Base-by-base conservation (phyloP, 2,329 filamentous ascomycete genomes). In the Akanthomyces dipterigenus region DNA sequence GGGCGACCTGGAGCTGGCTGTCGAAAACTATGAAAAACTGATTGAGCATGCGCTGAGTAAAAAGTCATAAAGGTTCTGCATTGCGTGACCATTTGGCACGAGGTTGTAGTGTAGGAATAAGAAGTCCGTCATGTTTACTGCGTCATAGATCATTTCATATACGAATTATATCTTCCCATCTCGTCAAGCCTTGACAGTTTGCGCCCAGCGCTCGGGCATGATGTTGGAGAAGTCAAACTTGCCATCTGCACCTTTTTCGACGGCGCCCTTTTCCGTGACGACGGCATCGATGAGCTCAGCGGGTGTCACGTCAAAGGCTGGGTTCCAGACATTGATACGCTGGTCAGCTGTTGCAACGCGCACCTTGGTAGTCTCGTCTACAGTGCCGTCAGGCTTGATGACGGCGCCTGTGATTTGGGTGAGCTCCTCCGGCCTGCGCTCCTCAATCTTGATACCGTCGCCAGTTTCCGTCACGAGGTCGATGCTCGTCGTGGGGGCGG, bases 291-390 rank as follows among this genome's bases (percentile, higher is more conserved):
- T 97, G 58, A 97, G 78, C 64, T 86, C 85, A 42, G 89, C 86
- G 0, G 95, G 93, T 11, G 95, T 99, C 38, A 99, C 90, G 70
- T 99, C 95, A 71, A 99, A 99, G 0, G 92, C 90, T 36, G 95
- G 95, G 72, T 99, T 99, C 93, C 95, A 99, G 9, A 98, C 92
- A 45, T 83, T 80, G 64, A 98, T 92, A 2, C 86, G 85, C 70
- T 86, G 83, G 65, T 88, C 82, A 0, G 93, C 93, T 56, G 91
- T 93, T 46, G 89, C 91, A 36, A 98, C 85, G 14, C 88, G 85
- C 61, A 88, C 88, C 20, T 86, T 86, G 55, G 79, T 79, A 53
- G 75, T 80, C 24, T 85, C 75, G 66, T 91, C 85, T 0, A 93
- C 78, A 5, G 76, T 82, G 1, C 87, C 87, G 43, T 88, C 84